Percentiles rank a stretch among this genome's conserved stretches.
phyloP scores from a whole-genome alignment of 2,329 filamentous ascomycete genomes.

The Calycina herbarum region DNA sequence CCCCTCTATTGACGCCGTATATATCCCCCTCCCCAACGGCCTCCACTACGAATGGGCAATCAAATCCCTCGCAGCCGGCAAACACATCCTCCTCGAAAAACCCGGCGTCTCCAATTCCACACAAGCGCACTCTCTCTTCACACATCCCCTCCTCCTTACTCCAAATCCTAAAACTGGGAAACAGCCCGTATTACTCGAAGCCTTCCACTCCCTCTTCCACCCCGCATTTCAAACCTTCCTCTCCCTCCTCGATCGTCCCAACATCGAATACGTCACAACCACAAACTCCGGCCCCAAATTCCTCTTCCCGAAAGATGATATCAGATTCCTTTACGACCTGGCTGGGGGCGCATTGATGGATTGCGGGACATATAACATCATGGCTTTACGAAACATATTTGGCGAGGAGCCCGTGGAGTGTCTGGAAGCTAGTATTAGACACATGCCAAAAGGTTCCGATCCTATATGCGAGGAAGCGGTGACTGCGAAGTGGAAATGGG shows the following conservation, averaged over 20 bases:
- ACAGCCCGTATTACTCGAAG: constrained; percentile 52
- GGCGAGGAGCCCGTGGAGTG: constrained; percentile 43
- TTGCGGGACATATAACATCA: constrained; percentile 44
- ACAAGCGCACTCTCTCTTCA: constrained; percentile 49
- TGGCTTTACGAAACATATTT: constrained; percentile 43
- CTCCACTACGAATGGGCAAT: constrained; percentile 50
- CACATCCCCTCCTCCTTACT: constrained; percentile 36
- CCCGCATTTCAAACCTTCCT: constrained; percentile 48
- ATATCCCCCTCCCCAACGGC: constrained; percentile 49
- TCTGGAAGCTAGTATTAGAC: constrained; percentile 34
- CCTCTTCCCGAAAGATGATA: constrained; percentile 42
- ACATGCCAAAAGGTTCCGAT: constrained; percentile 34
- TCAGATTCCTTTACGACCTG: constrained; percentile 46
- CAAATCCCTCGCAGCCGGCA: constrained; percentile 48
- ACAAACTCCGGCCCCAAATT: constrained; percentile 37
- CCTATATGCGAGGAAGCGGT: constrained; percentile 40
- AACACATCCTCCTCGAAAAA: constrained; percentile 58
- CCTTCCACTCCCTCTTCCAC: constrained; percentile 53
- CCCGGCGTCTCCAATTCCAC: constrained; percentile 47
- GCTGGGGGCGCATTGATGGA: constrained; percentile 39
- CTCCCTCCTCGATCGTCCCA: constrained; percentile 40
- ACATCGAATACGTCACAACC: constrained; percentile 41
- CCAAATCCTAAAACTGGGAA: constrained; percentile 17
- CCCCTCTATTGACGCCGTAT: constrained; percentile 48
- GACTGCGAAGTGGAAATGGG: constrained; percentile 42